phyloP scores from a whole-genome alignment of 805 yeast species.

The Saccharomycopsis malanga region DNA sequence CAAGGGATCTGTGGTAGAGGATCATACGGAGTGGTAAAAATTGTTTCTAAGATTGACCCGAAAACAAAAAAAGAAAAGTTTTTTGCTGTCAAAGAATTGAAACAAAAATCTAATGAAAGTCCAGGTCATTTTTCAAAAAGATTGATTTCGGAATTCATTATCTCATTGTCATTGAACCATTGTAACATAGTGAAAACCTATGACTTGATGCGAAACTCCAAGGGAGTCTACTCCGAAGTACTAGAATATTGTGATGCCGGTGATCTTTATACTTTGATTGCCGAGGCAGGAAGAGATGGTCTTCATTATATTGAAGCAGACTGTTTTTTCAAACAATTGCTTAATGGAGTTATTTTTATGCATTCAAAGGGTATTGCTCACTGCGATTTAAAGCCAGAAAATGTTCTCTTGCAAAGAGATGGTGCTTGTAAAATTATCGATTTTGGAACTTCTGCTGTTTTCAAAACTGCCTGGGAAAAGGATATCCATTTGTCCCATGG shows the following conservation, averaged over 20 bases:
- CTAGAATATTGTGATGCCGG: slow-evolving; percentile 96
- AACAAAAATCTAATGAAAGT: slow-evolving; percentile 52
- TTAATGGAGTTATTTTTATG: slow-evolving; percentile 77
- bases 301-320: slow-evolving; percentile 67
- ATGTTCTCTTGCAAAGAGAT: slow-evolving; percentile 57
- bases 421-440: slow-evolving; percentile 72
- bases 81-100: slow-evolving; percentile 73
- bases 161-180: slow-evolving; percentile 69
- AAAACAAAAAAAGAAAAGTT: slow-evolving; percentile 36
- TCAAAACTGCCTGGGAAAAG: slow-evolving; percentile 83
- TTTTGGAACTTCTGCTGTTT: slow-evolving; percentile 88
- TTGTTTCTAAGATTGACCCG: slow-evolving; percentile 38
- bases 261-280: slow-evolving; percentile 57
- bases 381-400: slow-evolving; percentile 88
- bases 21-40: slow-evolving; percentile 89
- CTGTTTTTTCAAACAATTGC: slow-evolving; percentile 81
- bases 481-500: slow-evolving; percentile 63
- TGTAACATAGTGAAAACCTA: slow-evolving; percentile 70
- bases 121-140: slow-evolving; percentile 56
- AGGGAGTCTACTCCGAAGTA: slow-evolving; percentile 73
- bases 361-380: slow-evolving; percentile 92
- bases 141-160: slow-evolving; percentile 84
- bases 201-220: slow-evolving; percentile 70
- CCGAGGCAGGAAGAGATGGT: slow-evolving; percentile 43
- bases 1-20: slow-evolving; percentile 68